A percentile compares a stretch with the other conserved stretches of the same genome.
These are phyloP conservation scores for Prillingera fragicola DNA, from an alignment of 1,284 basidiomycete genomes.

Conservation along the genomic window DNA sequence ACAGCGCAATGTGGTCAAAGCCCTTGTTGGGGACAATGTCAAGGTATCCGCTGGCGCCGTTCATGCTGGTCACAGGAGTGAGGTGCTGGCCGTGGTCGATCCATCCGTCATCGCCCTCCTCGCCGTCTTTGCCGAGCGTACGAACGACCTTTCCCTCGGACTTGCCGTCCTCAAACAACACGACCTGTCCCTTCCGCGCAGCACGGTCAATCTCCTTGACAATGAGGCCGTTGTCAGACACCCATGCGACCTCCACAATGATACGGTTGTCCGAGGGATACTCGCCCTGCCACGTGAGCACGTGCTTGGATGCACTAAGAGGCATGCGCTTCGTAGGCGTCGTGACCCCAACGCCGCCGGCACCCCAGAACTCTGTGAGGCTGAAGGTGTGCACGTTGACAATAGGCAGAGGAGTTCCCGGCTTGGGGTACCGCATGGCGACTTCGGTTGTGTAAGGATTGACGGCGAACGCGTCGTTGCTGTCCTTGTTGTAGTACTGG, in stretches of 20 bases:
- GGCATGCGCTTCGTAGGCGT: slow-evolving; percentile 23
- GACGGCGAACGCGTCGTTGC: slow-evolving; percentile 59
- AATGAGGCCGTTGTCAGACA: slow-evolving; percentile 66
- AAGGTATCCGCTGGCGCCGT: slow-evolving; percentile 60
- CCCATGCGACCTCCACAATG: slow-evolving; percentile 80
- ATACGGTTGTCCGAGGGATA: slow-evolving; percentile 62
- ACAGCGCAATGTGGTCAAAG: slow-evolving; percentile 83
- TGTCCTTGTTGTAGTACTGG: slow-evolving; percentile 87
- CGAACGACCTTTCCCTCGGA: slow-evolving; percentile 60
- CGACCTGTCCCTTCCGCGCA: slow-evolving; percentile 68
- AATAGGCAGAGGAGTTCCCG: slow-evolving; percentile 83
- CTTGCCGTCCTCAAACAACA: slow-evolving; percentile 59
- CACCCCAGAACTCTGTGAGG: slow-evolving; percentile 46
- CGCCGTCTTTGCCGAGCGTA: slow-evolving; percentile 68
- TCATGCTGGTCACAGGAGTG: slow-evolving; percentile 42
- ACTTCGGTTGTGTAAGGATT: slow-evolving; percentile 72
- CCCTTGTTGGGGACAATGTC: slow-evolving; percentile 81
- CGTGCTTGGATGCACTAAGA: slow-evolving; percentile 50
- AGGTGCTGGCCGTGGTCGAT: slow-evolving; percentile 58
- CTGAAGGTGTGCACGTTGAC: slow-evolving; percentile 81
- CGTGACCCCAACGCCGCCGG: slow-evolving; percentile 2
- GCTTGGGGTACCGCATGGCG: slow-evolving; percentile 62
- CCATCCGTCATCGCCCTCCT: slow-evolving; percentile 87
- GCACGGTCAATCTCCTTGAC: slow-evolving; percentile 82
- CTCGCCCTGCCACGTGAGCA: slow-evolving; percentile 62